Evolutionary conservation across 306 rosid species (phyloP).

Genomic region (Begonia peltatifolia): DNA sequence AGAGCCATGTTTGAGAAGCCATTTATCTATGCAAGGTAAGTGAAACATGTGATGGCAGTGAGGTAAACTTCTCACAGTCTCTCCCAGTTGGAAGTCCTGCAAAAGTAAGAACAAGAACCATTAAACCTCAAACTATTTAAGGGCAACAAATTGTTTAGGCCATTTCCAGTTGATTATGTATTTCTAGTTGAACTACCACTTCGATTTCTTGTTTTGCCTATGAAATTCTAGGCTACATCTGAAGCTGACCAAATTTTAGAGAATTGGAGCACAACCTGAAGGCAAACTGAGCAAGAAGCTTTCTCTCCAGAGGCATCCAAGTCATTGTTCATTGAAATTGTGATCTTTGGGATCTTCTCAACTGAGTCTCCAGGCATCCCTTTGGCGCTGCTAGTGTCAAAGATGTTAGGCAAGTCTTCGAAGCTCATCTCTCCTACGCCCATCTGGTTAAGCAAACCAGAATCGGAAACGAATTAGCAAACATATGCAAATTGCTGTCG

Average conservation of each 20-base stretch:
- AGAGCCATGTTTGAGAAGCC: conserved; percentile 96
- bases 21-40: conserved; percentile 92
- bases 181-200: neutral
- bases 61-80: conserved; percentile 88
- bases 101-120: conserved; percentile 7
- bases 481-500: no score
- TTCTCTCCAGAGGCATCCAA: conserved; percentile 60
- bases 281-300: conserved; percentile 90
- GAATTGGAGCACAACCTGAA: conserved; percentile 47
- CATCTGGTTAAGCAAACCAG: conserved; percentile 40
- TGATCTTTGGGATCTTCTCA: conserved; percentile 74
- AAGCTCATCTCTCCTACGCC: conserved; percentile 78
- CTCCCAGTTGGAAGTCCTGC: conserved; percentile 92
- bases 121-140: conserved; percentile 9
- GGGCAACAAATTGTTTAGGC: no score
- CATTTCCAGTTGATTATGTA: neutral
- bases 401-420: conserved; percentile 78
- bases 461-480: conserved; percentile 16
- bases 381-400: conserved; percentile 72
- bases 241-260: neutral
- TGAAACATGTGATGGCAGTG: conserved; percentile 98
- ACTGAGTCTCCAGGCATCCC: conserved; percentile 74
- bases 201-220: neutral
- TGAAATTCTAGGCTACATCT: neutral
- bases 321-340: conserved; percentile 45